These are phyloP conservation scores for Chrysoporthe deuterocubensis DNA, from an alignment of 2,329 filamentous ascomycete genomes.

Conservation along the genomic window DNA sequence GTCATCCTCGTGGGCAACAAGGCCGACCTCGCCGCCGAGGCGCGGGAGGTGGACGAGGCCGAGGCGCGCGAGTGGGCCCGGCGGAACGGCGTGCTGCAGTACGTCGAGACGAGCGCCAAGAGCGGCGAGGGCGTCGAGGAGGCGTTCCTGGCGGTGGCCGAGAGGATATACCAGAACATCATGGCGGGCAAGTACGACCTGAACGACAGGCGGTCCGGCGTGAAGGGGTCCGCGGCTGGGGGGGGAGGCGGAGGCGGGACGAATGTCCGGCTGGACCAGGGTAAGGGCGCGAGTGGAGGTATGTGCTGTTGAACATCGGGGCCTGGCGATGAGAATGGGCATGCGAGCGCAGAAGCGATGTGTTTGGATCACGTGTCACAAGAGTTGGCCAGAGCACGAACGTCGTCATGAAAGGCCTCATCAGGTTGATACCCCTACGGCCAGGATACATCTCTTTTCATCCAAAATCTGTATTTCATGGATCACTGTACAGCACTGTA, in stretches of 20 bases:
- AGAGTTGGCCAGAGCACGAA: not conserved
- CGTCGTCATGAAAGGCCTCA: not conserved
- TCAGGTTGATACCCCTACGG: slow-evolving; percentile 20
- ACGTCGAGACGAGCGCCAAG: slow-evolving; percentile 96
- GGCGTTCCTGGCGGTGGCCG: slow-evolving; percentile 90
- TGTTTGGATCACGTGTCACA: not conserved
- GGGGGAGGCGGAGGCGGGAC: slow-evolving; percentile 43
- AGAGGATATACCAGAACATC: slow-evolving; percentile 96
- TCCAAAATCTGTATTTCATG: slow-evolving; percentile 8
- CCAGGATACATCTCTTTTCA: slow-evolving; percentile 8
- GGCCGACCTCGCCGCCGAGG: slow-evolving; percentile 75
- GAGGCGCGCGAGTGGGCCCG: slow-evolving; percentile 92
- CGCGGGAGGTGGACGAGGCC: slow-evolving; percentile 76
- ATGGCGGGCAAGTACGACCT: slow-evolving; percentile 93
- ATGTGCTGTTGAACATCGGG: slow-evolving; percentile 50
- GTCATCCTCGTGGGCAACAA: slow-evolving; percentile 97
- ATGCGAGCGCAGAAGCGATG: not conserved
- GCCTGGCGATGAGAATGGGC: not conserved
- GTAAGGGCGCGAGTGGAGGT: slow-evolving; percentile 45
- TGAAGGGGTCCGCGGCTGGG: slow-evolving; percentile 71
- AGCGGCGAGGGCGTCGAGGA: slow-evolving; percentile 91
- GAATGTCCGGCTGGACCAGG: slow-evolving; percentile 51
- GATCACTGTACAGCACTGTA: slow-evolving; percentile 22
- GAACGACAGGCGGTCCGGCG: slow-evolving; percentile 88
- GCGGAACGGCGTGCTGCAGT: slow-evolving; percentile 84